phyloP scores from a whole-genome alignment of 2,329 filamentous ascomycete genomes.

The Pseudonectria foliicola region DNA sequence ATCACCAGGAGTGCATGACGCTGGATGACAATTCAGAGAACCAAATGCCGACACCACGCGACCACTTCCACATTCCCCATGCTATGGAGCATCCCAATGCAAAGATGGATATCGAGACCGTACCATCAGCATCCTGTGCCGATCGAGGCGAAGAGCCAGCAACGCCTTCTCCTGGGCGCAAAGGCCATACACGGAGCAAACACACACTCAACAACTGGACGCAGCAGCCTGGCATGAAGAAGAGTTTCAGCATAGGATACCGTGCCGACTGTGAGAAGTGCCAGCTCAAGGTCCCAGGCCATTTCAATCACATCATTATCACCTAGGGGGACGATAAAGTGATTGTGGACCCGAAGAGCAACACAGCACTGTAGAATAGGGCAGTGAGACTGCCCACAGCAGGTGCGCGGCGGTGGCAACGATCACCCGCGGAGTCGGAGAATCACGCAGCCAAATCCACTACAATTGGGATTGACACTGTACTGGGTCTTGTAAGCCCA shows the following conservation, averaged over 20 bases:
- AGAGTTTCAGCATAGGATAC: conserved; percentile 71
- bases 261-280: conserved; percentile 74
- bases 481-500: too few species aligned
- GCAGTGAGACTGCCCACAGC: conserved; percentile 20
- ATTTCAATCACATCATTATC: conserved; percentile 74
- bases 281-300: conserved; percentile 64
- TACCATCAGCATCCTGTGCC: conserved; percentile 12
- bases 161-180: conserved; percentile 42
- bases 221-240: conserved; percentile 57
- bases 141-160: conserved; percentile 30
- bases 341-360: conserved; percentile 19
- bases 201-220: conserved; percentile 57
- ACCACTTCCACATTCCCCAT: conserved; percentile 19
- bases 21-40: conserved; percentile 27
- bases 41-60: conserved; percentile 21
- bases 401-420: conserved; percentile 8
- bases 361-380: conserved; percentile 18
- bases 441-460: too few species aligned
- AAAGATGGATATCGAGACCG: conserved; percentile 30
- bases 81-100: conserved; percentile 34
- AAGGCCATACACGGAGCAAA: conserved; percentile 50
- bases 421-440: neutral
- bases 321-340: conserved; percentile 37
- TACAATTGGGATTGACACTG: too few species aligned
- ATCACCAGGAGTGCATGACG: conserved; percentile 24